Base-by-base conservation (phyloP, 352 stramenopile species). In the Phytophthora chlamydospora region DNA sequence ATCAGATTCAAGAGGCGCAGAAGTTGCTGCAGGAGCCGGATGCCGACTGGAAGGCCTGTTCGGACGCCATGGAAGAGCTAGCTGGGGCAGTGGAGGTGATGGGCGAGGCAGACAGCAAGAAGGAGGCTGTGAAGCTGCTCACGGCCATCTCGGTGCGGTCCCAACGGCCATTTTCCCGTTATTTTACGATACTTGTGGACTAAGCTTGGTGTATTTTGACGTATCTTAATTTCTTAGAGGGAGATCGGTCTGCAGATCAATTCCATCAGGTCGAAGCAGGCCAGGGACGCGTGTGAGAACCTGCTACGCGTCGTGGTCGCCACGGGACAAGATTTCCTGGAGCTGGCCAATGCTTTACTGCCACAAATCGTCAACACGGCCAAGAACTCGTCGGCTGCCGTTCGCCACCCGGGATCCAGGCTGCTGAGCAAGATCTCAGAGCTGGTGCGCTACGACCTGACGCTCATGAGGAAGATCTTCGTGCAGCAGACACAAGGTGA, bases 291-390 rank as follows among this genome's bases (percentile, higher is more conserved):
- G 46, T 92, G 83, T 48, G 58, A 66, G 13, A 40, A 71, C 54
- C 51, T 92, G 32, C 42, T 62, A 24, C 71, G 80, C 16, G 83
- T 92, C 16, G 65, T 88, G 2, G 70, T 68, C 19, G 74, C 70
- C 11, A 78, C 70, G 21, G 68, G 49, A n/a, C 41, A 40, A 54
- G 71, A 84, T 27, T 89, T 89, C 46, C 47, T 62, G 42, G 75
- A 85, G 2, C 56, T 90, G 27, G 81, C 84, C 31, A 89, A 88
- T n/a, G 63, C 61, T 29, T 33, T 93, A 39, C 53, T 93, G 10
- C 58, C 71, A 4, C 56, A 78, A 29, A 71, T 93, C 3, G 62
- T 79, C 3, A 44, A 50, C 24, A 88, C 80, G 4, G 78, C 78
- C 48, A 91, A 87, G 58, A 76, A 40, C 27, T 73, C 81, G 17